Percentiles rank a stretch among this genome's conserved stretches.
These are phyloP conservation scores for Pulveroboletus sp. DNA, from an alignment of 768 basidiomycete genomes.

Conservation along the genomic window DNA sequence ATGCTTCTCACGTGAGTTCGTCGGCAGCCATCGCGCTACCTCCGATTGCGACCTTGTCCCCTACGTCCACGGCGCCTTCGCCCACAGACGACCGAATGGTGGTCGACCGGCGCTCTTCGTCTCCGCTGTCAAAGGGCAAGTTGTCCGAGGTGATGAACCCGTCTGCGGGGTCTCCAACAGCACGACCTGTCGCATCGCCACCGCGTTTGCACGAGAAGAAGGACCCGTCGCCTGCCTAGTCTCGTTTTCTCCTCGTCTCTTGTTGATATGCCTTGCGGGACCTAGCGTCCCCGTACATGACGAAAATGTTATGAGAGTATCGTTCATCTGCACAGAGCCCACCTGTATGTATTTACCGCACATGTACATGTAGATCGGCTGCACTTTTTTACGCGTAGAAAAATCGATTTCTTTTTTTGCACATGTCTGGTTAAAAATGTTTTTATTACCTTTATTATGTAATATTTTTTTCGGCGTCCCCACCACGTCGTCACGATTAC, in stretches of 20 bases:
- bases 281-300: conserved; percentile 10
- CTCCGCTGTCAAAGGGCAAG: conserved; percentile 51
- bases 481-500: too few relatives aligned
- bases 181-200: conserved; percentile 54
- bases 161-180: conserved; percentile 45
- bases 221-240: conserved; percentile 25
- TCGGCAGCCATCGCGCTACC: conserved; percentile 52
- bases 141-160: conserved; percentile 48
- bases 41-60: conserved; percentile 66
- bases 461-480: too few relatives aligned
- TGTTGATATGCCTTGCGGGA: conserved; percentile 10
- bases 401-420: conserved; percentile 4
- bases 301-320: conserved; percentile 23
- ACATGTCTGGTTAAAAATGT: too few relatives aligned
- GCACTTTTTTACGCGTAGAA: conserved; percentile 16
- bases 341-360: conserved; percentile 25
- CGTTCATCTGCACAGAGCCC: conserved; percentile 16
- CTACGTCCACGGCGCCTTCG: conserved; percentile 52
- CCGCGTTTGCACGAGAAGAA: conserved; percentile 36
- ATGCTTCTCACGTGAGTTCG: conserved; percentile 35
- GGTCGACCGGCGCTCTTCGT: conserved; percentile 38
- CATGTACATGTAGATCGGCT: conserved; percentile 24
- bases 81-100: conserved; percentile 39
- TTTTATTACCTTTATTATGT: too few relatives aligned
- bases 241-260: conserved; percentile 1